Evolutionary conservation across 805 yeast species (phyloP).

Genomic region (Ogataea siamensis): DNA sequence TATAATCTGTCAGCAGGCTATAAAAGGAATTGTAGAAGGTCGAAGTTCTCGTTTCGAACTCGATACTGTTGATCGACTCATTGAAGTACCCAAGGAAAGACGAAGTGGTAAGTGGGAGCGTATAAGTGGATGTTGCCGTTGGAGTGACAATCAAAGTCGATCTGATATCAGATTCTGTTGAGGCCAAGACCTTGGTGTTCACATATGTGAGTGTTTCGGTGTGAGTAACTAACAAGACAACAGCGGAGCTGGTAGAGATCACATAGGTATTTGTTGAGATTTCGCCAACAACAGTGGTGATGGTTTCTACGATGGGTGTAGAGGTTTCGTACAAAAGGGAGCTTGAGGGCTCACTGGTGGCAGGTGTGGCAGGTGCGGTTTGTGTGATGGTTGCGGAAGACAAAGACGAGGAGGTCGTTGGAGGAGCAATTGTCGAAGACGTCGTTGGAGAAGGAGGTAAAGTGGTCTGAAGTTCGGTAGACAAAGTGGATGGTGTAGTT

Average conservation of each 20-base stretch:
- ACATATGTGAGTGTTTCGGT: slow-evolving; percentile 13
- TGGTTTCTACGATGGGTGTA: slow-evolving; percentile 5
- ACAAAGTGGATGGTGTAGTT: too few relatives aligned
- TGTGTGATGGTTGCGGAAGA: slow-evolving; percentile 10
- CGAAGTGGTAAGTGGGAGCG: slow-evolving; percentile 11
- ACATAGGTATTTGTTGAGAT: slow-evolving; percentile 17
- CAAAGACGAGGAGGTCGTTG: slow-evolving; percentile 12
- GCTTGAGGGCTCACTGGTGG: slow-evolving; percentile 5
- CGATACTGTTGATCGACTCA: slow-evolving; percentile 3
- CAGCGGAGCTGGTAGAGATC: slow-evolving; percentile 20
- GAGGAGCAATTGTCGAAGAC: slow-evolving; percentile 10
- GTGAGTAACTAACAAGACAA: slow-evolving; percentile 20
- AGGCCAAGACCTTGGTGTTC: slow-evolving; percentile 8
- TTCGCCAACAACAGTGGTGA: slow-evolving; percentile 16
- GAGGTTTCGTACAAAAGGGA: slow-evolving; percentile 9
- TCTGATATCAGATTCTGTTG: slow-evolving; percentile 5
- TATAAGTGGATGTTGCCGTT: slow-evolving; percentile 12
- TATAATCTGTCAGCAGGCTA: slow-evolving; percentile 9
- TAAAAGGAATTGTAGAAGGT: slow-evolving; percentile 11
- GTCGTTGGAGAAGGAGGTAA: slow-evolving; percentile 4
- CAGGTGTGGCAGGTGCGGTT: slow-evolving; percentile 8
- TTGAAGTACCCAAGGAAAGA: slow-evolving; percentile 17
- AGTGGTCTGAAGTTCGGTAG: too few relatives aligned
- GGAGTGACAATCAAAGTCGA: slow-evolving; percentile 13
- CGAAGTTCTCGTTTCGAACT: slow-evolving; percentile 8